phyloP scores from a whole-genome alignment of 129 eudicot genomes.

The Pulicaria dysenterica region DNA sequence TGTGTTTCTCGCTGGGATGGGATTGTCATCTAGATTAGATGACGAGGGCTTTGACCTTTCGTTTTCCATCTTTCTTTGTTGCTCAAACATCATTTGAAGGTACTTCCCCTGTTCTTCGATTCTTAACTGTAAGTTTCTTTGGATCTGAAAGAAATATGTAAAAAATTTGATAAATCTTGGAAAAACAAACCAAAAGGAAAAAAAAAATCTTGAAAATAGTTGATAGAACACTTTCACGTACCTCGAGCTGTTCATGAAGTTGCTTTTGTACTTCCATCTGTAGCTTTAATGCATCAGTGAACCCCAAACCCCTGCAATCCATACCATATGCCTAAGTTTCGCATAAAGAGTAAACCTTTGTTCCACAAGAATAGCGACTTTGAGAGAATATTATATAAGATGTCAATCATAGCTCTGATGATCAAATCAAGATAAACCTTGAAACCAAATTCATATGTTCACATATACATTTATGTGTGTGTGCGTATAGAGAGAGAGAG shows the following conservation, averaged over 20 bases:
- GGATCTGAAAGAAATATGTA: conserved; percentile 45
- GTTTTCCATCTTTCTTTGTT: conserved; percentile 68
- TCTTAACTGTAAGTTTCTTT: conserved; percentile 77
- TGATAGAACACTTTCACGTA: conserved; percentile 19
- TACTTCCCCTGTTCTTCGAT: conserved; percentile 87
- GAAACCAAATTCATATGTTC: conserved; percentile 8
- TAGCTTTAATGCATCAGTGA: conserved; percentile 72
- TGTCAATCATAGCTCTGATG: not conserved
- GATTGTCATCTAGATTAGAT: conserved; percentile 41
- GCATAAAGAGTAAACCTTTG: not conserved
- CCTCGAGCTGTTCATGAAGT: conserved; percentile 96
- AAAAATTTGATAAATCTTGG: no score
- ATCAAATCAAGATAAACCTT: conserved; percentile 5
- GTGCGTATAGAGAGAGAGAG: conserved; percentile 3
- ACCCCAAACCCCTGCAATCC: conserved; percentile 57
- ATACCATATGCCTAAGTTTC: conserved; percentile 11
- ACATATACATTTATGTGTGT: conserved; percentile 1
- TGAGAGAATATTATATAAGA: not conserved
- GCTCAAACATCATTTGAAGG: conserved; percentile 82
- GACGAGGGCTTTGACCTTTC: conserved; percentile 51
- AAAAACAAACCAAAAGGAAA: not conserved
- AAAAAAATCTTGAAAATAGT: not conserved
- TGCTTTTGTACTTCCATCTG: conserved; percentile 98
- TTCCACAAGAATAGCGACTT: not conserved
- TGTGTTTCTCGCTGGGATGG: conserved; percentile 18